Conservation (phyloP, 2,329 filamentous ascomycete genomes). For the Diplodia sapinea region DNA sequence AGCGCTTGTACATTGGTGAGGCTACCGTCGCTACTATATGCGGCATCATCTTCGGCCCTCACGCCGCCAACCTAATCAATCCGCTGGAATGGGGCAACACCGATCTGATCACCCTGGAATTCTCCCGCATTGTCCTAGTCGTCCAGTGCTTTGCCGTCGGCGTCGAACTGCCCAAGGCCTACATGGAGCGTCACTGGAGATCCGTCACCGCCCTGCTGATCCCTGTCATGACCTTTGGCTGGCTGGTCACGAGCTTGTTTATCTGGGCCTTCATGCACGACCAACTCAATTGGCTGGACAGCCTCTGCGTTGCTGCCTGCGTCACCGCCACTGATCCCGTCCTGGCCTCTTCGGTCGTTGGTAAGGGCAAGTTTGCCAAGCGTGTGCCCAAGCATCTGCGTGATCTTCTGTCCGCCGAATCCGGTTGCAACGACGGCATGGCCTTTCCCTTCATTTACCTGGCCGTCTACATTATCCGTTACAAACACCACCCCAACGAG, state of each 20-base stretch:
- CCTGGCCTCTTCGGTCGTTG: constrained; percentile 94
- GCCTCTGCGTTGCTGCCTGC: constrained; percentile 84
- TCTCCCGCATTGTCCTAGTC: constrained; percentile 86
- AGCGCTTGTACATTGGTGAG: constrained; percentile 97
- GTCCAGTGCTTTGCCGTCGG: constrained; percentile 93
- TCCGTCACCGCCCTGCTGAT: constrained; percentile 87
- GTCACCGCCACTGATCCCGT: constrained; percentile 98
- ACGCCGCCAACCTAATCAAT: constrained; percentile 81
- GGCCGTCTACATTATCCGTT: constrained; percentile 85
- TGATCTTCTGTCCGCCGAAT: constrained; percentile 93
- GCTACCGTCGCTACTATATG: constrained; percentile 90
- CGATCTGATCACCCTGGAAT: constrained; percentile 86
- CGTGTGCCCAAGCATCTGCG: constrained; percentile 96
- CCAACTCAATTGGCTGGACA: constrained; percentile 84
- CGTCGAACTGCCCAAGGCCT: constrained; percentile 87
- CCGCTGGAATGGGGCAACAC: constrained; percentile 77
- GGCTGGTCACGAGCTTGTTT: constrained; percentile 89
- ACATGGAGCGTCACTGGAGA: constrained; percentile 98
- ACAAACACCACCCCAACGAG: constrained; percentile 69
- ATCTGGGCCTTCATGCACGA: constrained; percentile 86
- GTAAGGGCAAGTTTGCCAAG: constrained; percentile 98
- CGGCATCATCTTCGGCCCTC: constrained; percentile 86
- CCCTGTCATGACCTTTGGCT: constrained; percentile 97
- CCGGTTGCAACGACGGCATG: constrained; percentile 99
- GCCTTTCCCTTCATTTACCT: constrained; percentile 98